Evolutionary conservation across 768 basidiomycete genomes (phyloP), one percentile per base, ranked within the genome.

Genomic region (Termitomyces sp.): DNA sequence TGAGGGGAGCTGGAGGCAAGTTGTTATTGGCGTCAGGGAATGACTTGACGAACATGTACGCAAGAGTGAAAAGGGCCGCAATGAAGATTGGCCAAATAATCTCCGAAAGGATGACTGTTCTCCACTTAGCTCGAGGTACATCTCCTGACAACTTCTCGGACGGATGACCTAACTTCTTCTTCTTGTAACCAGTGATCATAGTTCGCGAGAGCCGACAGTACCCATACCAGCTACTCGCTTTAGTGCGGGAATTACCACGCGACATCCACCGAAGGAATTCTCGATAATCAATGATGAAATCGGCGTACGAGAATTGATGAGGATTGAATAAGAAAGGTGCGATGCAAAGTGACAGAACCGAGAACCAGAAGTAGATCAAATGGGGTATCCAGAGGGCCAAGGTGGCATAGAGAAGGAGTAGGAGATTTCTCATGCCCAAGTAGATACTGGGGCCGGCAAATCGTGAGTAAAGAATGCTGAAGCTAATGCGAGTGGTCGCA

Each of bases 371-470:
- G 83, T 98, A 99, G 76, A 96, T 93, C 67, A 98, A 80, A 76
- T 94, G 90, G 5, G 93, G 92, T 60, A 93, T 91, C 91, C 93
- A 98, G 67, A 99, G 84, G 24, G 93, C 78, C 79, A 98, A 81
- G 49, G 95, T 93, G 67, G 89, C 87, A 71, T 96, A 99, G 58
- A 97, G 87, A 67, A 99, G 81, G 60, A 98, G 72, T 32, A 98
- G 78, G 22, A 98, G 80, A 65, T 96, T 96, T 65, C 97, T 84
- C 88, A 98, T 93, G 65, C 96, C 96, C 83, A 98, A 87, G 80
- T 99, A 99, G 73, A 99, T 98, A 69, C 94, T 96, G n/a, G 97
- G 96, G 18, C 97, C 97, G 48, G 97, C 97, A 76, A 99, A 99
- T 57, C 97, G 91, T 20, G 97, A 98, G 77, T 98, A 99, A 32